Conservation (phyloP, 2,329 filamentous ascomycete genomes). For the Colletotrichum tabaci region DNA sequence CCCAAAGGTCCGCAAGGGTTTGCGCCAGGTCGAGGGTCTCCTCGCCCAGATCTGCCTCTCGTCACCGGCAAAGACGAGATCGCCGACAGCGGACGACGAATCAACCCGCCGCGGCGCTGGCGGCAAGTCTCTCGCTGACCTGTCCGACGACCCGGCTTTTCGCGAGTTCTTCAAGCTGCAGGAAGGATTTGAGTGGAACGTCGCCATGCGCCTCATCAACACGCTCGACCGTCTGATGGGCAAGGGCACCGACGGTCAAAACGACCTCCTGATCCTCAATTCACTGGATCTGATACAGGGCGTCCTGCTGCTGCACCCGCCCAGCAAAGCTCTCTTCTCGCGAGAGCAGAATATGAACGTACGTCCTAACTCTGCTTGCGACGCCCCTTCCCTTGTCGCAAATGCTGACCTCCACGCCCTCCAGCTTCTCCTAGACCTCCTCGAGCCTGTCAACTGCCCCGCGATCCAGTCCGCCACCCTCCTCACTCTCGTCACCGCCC, state of each 20-base stretch:
- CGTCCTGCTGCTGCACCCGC: constrained; percentile 87
- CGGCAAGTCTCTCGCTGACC: constrained; percentile 76
- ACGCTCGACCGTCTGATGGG: constrained; percentile 90
- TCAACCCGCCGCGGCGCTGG: constrained; percentile 41
- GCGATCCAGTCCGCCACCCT: constrained; percentile 92
- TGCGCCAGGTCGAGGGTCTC: constrained; percentile 94
- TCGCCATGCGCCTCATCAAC: constrained; percentile 86
- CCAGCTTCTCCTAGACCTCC: constrained; percentile 89
- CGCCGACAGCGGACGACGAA: constrained; percentile 33
- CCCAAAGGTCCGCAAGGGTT: constrained; percentile 90
- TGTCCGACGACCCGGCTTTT: constrained; percentile 89
- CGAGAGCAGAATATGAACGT: constrained; percentile 96
- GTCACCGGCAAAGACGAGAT: constrained; percentile 49
- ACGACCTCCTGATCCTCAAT: constrained; percentile 89
- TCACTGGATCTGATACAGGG: constrained; percentile 93
- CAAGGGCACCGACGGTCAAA: constrained; percentile 84
- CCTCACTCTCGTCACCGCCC: constrained; percentile 88
- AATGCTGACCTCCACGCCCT: background rate
- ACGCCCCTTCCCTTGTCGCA: background rate
- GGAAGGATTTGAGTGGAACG: constrained; percentile 98
- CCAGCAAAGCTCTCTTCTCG: constrained; percentile 88
- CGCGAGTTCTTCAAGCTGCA: constrained; percentile 97
- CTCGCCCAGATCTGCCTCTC: constrained; percentile 95
- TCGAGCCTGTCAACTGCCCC: constrained; percentile 92
- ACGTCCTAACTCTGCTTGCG: constrained; percentile 48